Base-by-base conservation (phyloP, 2,329 filamentous ascomycete species). In the Penicillium sp. region DNA sequence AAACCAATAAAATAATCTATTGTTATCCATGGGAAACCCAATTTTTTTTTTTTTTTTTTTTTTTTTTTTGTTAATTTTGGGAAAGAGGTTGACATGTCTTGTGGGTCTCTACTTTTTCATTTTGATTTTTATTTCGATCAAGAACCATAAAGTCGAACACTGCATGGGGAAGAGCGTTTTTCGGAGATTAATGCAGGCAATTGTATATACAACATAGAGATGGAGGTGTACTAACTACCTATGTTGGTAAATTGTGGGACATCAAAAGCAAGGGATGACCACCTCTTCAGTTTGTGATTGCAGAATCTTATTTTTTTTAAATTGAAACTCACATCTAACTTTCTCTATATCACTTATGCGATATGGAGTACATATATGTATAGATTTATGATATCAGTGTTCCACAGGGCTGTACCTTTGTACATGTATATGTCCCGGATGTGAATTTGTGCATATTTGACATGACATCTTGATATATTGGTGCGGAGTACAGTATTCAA, bases 111-210 rank as follows among this genome's bases (percentile, higher is more conserved):
- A 31, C 18, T n/a, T 42, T 42, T 31, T 13, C 1, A 14, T n/a
- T 29, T 32, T 18, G 3, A 14, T 39, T 29, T 49, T 39, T 7
- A 16, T 29, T 9, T 50, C 16, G 35, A 35, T 38, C 29, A n/a
- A 8, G 43, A 8, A 32, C 7, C 16, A 29, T 31, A 14, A n/a
- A 32, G 16, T 7, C 29, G 18, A 29, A 13, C 6, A 26, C 11
- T 22, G 14, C 26, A 38, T 44, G 47, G 44, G 32, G 45, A 54
- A 55, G 26, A 51, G 47, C 47, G 47, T 55, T 55, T 38, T 45
- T 45, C 53, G 53, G 53, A 51, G 53, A 55, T 44, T 51, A 55
- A 44, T n/a, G 53, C 38, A 54, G 42, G 20, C 5, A 32, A 45
- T 40, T 2, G 29, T 34, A 32, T 11, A 5, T 32, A 32, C 31